Base-by-base conservation (phyloP, 129 eudicot genomes). In the Mikania micrantha region DNA sequence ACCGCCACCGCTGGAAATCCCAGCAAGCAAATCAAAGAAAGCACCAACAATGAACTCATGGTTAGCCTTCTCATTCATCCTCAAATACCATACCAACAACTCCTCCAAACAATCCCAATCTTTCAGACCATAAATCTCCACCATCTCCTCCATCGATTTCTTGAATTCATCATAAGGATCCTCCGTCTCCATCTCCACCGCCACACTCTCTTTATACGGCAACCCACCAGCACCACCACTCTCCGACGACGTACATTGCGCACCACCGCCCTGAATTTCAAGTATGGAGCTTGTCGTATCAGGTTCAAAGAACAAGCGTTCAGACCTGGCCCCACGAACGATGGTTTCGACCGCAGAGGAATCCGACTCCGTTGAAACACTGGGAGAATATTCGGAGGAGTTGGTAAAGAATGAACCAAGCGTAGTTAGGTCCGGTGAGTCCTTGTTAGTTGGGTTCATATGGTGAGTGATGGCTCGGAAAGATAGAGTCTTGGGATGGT, bases 91-190 rank as follows among this genome's bases (percentile, higher is more conserved):
- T 2, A 82, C 73, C 50, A 93, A 67, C 73, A 93, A 58, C 73
- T 88, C 96, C 71, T 86, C 88, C 66, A 93, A 76, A 60, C 88
- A 78, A 5, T 86, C 90, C 98, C 98, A 93, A 9, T 88, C 90
- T 71, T 82, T 80, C 70, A 88, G 44, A 1, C 76, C 90, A 58
- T 84, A 78, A 34, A 69, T 75, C 82, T 84, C 90, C 81, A 93
- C 90, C 98, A 93, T 93, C 64, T 93, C 98, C 66, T 74, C 62
- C 98, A 93, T 93, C 10, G 98, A 93, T 16, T 69, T 75, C 90
- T 81, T 93, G 78, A 93, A 93, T 74, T 93, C 98, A 25, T 3
- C 19, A 6, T 86, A 88, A 3, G 98, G 96, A 64, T 93, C 79
- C 2, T 77, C 83, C 0, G 96, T 86, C 9, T 93, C 96, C 87